Conservation (phyloP, 768 basidiomycete species). For the Mycena polygramma region DNA sequence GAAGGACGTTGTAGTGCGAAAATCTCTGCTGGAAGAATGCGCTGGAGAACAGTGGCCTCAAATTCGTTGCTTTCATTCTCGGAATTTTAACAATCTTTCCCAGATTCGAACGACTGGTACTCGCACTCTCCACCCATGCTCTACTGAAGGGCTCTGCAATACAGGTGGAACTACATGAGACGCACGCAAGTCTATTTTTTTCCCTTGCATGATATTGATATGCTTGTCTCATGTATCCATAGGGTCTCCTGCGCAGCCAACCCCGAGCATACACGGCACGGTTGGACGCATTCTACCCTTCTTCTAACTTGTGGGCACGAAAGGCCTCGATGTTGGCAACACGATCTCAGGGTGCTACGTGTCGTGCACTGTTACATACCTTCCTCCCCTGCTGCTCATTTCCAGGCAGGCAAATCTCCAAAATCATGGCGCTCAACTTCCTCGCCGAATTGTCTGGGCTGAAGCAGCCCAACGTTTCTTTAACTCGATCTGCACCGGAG, state of each 20-base stretch:
- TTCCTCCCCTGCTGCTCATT: neutral
- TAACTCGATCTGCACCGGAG: neutral
- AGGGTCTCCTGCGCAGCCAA: slow-evolving; percentile 49
- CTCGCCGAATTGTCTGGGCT: slow-evolving; percentile 47
- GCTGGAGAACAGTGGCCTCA: slow-evolving; percentile 59
- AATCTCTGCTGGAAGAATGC: slow-evolving; percentile 69
- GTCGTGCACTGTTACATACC: slow-evolving; percentile 36
- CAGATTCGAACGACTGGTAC: slow-evolving; percentile 66
- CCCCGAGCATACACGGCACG: slow-evolving; percentile 51
- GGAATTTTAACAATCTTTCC: neutral
- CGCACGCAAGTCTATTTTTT: slow-evolving; percentile 36
- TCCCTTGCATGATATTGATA: neutral
- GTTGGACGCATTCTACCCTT: slow-evolving; percentile 48
- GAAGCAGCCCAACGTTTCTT: slow-evolving; percentile 12
- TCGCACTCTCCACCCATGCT: slow-evolving; percentile 67
- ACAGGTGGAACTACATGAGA: slow-evolving; percentile 28
- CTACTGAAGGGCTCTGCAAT: slow-evolving; percentile 50
- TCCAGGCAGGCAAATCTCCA: neutral
- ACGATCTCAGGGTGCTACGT: slow-evolving; percentile 47
- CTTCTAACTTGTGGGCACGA: slow-evolving; percentile 53
- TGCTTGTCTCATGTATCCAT: neutral
- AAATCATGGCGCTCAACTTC: slow-evolving; percentile 40
- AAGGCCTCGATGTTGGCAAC: slow-evolving; percentile 51
- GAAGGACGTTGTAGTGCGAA: slow-evolving; percentile 68
- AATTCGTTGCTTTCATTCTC: slow-evolving; percentile 14